phyloP scores from a whole-genome alignment of 352 stramenopile genomes.

The Globisporangium nodosum region DNA sequence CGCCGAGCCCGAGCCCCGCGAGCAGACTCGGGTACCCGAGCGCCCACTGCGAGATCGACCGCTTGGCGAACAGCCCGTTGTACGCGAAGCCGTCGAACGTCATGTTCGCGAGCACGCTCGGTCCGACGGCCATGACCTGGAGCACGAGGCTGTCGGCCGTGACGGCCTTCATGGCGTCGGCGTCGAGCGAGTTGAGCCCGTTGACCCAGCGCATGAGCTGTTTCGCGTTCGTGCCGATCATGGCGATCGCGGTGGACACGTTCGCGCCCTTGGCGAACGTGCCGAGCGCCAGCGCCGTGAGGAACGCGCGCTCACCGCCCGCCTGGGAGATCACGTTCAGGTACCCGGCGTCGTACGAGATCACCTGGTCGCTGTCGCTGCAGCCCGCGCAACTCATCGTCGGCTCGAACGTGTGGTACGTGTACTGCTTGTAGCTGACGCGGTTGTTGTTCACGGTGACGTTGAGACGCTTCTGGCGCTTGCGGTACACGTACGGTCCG shows the following conservation, averaged over 20 bases:
- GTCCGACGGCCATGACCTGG: conserved; percentile 26
- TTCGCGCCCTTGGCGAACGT: conserved; percentile 34
- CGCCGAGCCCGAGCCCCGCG: conserved; percentile 44
- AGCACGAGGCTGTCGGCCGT: conserved; percentile 33
- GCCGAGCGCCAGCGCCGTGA: conserved; percentile 30
- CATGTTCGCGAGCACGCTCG: conserved; percentile 30
- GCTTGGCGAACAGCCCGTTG: conserved; percentile 65
- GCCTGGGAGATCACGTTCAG: conserved; percentile 58
- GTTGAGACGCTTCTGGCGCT: conserved; percentile 54
- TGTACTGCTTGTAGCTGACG: conserved; percentile 77
- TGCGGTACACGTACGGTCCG: conserved; percentile 66
- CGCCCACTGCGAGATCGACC: conserved; percentile 54
- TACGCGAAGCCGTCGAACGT: conserved; percentile 61
- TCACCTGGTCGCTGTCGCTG: conserved; percentile 46
- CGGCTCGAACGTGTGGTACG: conserved; percentile 55
- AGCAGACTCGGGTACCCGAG: conserved; percentile 70
- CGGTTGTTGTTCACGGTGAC: conserved; percentile 45
- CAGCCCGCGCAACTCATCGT: conserved; percentile 51
- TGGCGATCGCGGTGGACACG: conserved; percentile 15
- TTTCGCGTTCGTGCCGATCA: conserved; percentile 32
- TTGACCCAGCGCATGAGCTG: conserved; percentile 76
- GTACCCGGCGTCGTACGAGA: conserved; percentile 59
- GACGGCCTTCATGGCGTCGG: conserved; percentile 56
- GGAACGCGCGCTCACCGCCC: conserved; percentile 54
- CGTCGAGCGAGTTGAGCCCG: conserved; percentile 70